phyloP scores from a whole-genome alignment of 768 basidiomycete genomes.

The Pulveroboletus sp. region DNA sequence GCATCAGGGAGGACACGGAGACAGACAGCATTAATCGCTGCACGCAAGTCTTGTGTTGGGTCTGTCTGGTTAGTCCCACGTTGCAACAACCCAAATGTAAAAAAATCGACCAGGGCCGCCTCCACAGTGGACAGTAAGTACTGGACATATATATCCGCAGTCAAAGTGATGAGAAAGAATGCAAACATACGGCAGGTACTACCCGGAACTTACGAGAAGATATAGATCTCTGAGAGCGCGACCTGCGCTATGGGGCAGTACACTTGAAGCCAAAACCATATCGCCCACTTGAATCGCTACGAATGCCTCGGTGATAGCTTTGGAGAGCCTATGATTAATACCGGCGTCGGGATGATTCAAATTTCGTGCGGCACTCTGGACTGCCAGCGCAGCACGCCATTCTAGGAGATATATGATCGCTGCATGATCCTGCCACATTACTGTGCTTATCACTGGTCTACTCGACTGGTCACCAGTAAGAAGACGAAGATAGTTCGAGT shows the following conservation, averaged over 20 bases:
- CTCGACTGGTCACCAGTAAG: constrained; percentile 28
- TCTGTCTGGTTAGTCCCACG: constrained; percentile 29
- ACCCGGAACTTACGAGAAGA: constrained; percentile 25
- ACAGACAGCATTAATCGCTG: constrained; percentile 47
- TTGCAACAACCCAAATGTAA: constrained; percentile 48
- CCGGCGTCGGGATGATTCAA: constrained; percentile 46
- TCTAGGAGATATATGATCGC: constrained; percentile 50
- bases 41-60: constrained; percentile 44
- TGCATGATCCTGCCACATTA: constrained; percentile 36
- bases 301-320: constrained; percentile 66
- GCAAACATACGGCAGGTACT: no score
- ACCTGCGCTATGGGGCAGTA: constrained; percentile 15
- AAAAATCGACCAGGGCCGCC: constrained; percentile 50
- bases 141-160: constrained; percentile 35
- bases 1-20: constrained; percentile 54
- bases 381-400: constrained; percentile 59
- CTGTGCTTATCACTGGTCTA: constrained; percentile 16
- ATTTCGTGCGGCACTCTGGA: constrained; percentile 37
- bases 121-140: constrained; percentile 59
- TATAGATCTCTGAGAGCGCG: constrained; percentile 18
- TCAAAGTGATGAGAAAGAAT: background rate
- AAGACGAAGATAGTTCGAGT: constrained; percentile 48
- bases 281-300: constrained; percentile 51
- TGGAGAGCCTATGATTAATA: constrained; percentile 52
- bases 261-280: constrained; percentile 36